Evolutionary conservation across 1,284 basidiomycete genomes (phyloP), one percentile per base, ranked within the genome.

Genomic region (Anthracocystis panici-leucophaei): DNA sequence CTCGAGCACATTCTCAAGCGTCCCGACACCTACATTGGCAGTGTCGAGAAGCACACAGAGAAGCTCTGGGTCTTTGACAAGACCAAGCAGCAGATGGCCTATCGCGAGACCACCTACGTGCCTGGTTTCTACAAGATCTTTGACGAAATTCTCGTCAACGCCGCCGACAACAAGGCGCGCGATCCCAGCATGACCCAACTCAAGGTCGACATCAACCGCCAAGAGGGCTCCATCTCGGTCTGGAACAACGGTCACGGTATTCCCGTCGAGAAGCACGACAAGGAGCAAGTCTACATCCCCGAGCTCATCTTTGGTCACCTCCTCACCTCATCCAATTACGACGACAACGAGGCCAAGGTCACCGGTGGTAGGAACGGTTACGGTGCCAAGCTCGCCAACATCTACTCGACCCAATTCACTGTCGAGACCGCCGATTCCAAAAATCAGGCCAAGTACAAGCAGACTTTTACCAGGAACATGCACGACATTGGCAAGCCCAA

Each of bases 101-200:
- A 75, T 57, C 74, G 89, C 51, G 91, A 95, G 53, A 93, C 95
- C 77, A 93, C 91, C 75, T 99, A 92, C 84, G 95, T 98, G 2
- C 97, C 97, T 0, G 97, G 96, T 74, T 97, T 99, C 86, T 97
- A 97, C 90, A 99, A 99, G 89, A 99, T 99, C 84, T 92, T 99
- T 49, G 97, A 99, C 83, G 97, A 99, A 87, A 99, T 99, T 82
- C 89, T 99, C 7, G 97, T 99, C 80, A 99, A 99, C 85, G 97
- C 97, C 20, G 97, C 97, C 8, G 97, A 99, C 86, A 97, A 99
- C 88, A 99, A 99, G 91, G 96, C 82, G 51, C 81, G 83, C 51
- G 83, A 85, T 44, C 78, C 83, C 10, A 27, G 57, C 41, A 85
- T 85, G 83, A 79, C 79, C 71, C 66, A 72, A 14, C 77, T 85